Base-by-base conservation (phyloP, 1,284 basidiomycete genomes). In the Mycosarcoma maydis region DNA sequence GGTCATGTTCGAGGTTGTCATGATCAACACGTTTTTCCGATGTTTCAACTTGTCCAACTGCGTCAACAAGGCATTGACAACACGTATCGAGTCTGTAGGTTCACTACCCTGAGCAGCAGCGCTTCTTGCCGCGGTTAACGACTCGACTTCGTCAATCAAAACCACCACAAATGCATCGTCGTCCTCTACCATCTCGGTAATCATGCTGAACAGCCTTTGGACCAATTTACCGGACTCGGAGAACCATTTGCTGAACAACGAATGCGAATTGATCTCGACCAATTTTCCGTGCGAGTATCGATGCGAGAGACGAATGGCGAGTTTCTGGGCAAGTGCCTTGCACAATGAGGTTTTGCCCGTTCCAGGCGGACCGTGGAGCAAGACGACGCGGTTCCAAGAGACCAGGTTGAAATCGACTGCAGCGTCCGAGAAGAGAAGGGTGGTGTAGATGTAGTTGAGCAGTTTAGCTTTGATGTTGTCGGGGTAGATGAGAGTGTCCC, bases 191-290 rank as follows among this genome's bases (percentile, higher is more conserved):
- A 98, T 87, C 72, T 94, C 92, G 43, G 87, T 90, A 42, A 99
- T 92, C 56, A 88, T 90, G 44, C 87, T 88, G 80, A 99, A 99
- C 16, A 98, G 85, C 53, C 90, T 88, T 78, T 98, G 94, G 0
- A 99, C 96, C 14, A 99, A 88, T 83, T 99, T 99, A 24, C 96
- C 96, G 0, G 92, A 95, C 80, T 99, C 96, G 1, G 93, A 96
- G 83, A 98, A 99, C 81, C 81, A 82, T 57, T 80, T 81, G 8
- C 78, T 80, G 64, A 81, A 81, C 14, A 81, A 62, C 8, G 78
- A 80, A 44, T 81, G 79, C 26, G 73, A 76, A 62, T 98, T 98
- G 82, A 99, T 97, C 82, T 99, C 96, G 41, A 99, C 87, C 3
- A 99, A 85, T 53, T 91, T 90, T 24, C 92, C 88, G 80, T 90